Conservation (phyloP, 1,139 yeast species). For the Pichia sp. region DNA sequence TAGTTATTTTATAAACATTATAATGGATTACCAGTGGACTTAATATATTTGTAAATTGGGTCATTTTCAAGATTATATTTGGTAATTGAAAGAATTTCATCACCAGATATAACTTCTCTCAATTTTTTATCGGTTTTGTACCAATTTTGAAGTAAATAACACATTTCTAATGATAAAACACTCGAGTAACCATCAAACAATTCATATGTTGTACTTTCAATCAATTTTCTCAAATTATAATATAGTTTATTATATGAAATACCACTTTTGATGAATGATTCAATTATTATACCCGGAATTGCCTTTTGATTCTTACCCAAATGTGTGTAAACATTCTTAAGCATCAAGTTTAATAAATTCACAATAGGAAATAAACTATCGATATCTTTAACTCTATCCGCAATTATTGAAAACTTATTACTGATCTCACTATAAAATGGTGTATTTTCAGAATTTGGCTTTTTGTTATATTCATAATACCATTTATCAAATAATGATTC, state of each 20-base stretch:
- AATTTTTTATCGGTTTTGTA: conserved; percentile 55
- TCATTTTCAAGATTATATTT: conserved; percentile 40
- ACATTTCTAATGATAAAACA: conserved; percentile 41
- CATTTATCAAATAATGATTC: conserved; percentile 47
- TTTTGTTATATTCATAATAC: conserved; percentile 31
- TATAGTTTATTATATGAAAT: conserved; percentile 65
- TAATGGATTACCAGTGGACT: conserved; percentile 24
- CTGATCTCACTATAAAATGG: conserved; percentile 37
- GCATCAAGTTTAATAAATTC: conserved; percentile 52
- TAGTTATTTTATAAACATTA: conserved; percentile 1
- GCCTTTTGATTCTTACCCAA: conserved; percentile 22
- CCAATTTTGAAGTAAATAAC: conserved; percentile 60
- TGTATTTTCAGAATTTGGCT: conserved; percentile 22
- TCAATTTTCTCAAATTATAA: conserved; percentile 57
- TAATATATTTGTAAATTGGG: conserved; percentile 40
- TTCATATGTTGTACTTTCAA: conserved; percentile 57
- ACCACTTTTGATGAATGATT: conserved; percentile 72
- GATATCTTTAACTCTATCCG: conserved; percentile 32
- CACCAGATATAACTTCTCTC: conserved; percentile 42
- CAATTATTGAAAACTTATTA: conserved; percentile 38
- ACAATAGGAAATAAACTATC: conserved; percentile 81
- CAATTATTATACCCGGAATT: conserved; percentile 50
- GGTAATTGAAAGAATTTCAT: conserved; percentile 31
- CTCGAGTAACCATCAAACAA: conserved; percentile 39
- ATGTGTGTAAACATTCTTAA: conserved; percentile 34